These are phyloP conservation scores for Bonia amplexicaulis DNA, from an alignment of 176 grass and related monocot species.

Conservation along the genomic window DNA sequence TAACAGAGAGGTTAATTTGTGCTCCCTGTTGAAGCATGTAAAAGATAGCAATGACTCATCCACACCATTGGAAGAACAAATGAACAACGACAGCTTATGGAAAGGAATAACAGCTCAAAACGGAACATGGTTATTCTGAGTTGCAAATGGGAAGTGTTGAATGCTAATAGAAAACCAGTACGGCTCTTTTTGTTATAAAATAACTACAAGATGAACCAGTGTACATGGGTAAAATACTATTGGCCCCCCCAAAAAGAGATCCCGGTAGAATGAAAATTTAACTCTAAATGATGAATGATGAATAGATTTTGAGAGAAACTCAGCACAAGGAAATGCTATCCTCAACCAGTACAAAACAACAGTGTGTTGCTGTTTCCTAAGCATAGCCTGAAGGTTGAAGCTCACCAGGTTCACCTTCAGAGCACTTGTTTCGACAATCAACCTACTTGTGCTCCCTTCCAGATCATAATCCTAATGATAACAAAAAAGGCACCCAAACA, in stretches of 20 bases:
- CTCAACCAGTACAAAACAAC: background rate
- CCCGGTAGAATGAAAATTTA: background rate
- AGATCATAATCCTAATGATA: background rate
- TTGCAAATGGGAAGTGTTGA: background rate
- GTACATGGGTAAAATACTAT: background rate
- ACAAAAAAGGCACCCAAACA: conserved; percentile 10
- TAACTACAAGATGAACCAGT: background rate
- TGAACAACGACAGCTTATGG: background rate
- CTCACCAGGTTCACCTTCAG: conserved; percentile 5
- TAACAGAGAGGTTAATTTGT: background rate
- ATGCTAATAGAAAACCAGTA: background rate
- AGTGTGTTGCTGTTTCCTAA: background rate
- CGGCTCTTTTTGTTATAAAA: background rate
- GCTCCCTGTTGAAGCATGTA: conserved; percentile 12
- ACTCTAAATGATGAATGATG: background rate
- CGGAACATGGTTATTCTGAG: background rate
- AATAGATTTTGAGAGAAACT: background rate
- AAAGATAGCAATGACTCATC: background rate
- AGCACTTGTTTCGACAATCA: background rate
- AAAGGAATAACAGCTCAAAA: background rate
- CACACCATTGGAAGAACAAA: background rate
- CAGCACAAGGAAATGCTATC: conserved; percentile 10
- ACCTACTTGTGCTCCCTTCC: background rate
- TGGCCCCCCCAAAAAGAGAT: background rate
- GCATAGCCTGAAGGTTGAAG: background rate